Evolutionary conservation across 345 rosid genomes (phyloP), one percentile per base, ranked within the genome.

Genomic region (Brassica cretica): DNA sequence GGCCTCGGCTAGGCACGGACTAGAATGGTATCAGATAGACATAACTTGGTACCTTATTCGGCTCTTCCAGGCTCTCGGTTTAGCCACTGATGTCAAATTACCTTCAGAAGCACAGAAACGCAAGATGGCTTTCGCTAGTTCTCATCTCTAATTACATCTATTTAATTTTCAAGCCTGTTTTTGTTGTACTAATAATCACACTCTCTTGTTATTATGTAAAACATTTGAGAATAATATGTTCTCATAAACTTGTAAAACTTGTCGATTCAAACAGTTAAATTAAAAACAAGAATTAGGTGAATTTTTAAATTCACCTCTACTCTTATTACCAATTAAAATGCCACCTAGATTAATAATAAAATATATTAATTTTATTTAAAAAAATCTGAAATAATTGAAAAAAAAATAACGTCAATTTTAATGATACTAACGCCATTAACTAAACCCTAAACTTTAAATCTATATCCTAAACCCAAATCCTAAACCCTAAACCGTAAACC

Each of bases 11-110:
- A 81, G 91, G 32, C 97, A 94, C 5, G 98, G 96, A 51, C 80
- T 93, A 7, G 89, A 91, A 79, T 91, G 98, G 97, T 91, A 91
- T 87, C 94, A 94, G 39, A 35, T 89, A 2, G 98, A 94, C 84
- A 46, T 87, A 82, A 92, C 97, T 74, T 92, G 98, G 96, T 90
- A 84, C 73, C 77, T 88, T 64, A 81, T 92, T 14, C 62, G 77
- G 44, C 72, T 90, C 41, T 90, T 93, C 35, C 88, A 87, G 73
- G 85, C 81, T 25, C 65, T 88, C 6, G 94, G 98, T 5, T 79
- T 90, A 81, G 97, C 98, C 66, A 85, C 88, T 1, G 88, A 90
- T 2, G 94, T 93, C 18, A 93, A 89, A 83, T 21, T 90, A 56
- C 98, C 96, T 3, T 70, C 66, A 8, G 86, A 91, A 59, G 29